Percentiles rank a stretch among this genome's conserved stretches.
phyloP scores from a whole-genome alignment of 441 rosid species.

The Corymbia citriodora region DNA sequence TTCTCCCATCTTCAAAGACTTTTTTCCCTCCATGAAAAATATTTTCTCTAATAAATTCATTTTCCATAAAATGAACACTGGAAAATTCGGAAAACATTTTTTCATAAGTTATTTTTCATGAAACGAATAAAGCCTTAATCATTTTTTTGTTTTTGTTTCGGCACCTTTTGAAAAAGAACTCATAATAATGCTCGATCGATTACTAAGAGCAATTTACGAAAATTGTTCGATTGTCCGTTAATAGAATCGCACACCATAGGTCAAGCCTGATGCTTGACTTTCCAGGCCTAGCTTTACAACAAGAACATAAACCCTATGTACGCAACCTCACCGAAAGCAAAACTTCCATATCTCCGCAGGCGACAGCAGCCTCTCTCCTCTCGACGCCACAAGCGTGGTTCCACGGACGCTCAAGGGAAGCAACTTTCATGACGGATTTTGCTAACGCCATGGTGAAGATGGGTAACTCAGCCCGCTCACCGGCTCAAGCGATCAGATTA shows the following conservation, averaged over 20 bases:
- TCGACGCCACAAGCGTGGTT: slow-evolving; percentile 11
- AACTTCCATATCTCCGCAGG: slow-evolving; percentile 16
- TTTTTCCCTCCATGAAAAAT: no score
- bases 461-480: slow-evolving; percentile 25
- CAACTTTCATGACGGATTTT: slow-evolving; percentile 17
- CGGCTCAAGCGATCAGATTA: slow-evolving; percentile 17
- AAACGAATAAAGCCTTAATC: no score
- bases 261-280: slow-evolving; percentile 19
- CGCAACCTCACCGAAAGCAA: slow-evolving; percentile 11
- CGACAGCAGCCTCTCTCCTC: slow-evolving; percentile 12
- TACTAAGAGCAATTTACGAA: not conserved
- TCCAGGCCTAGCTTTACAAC: slow-evolving; percentile 3
- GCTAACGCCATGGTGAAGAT: slow-evolving; percentile 30
- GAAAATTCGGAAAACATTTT: no score
- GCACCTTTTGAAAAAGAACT: not conserved
- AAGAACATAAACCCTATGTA: slow-evolving; percentile 25
- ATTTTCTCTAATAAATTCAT: no score
- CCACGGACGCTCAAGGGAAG: slow-evolving; percentile 20
- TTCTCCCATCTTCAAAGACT: no score
- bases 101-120: no score
- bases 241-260: slow-evolving; percentile 20
- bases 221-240: not conserved
- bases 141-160: no score
- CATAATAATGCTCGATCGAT: not conserved
- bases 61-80: no score